Evolutionary conservation across 2,329 filamentous ascomycete species (phyloP), one percentile per base, ranked within the genome.

Genomic region (Neofusicoccum sp.): DNA sequence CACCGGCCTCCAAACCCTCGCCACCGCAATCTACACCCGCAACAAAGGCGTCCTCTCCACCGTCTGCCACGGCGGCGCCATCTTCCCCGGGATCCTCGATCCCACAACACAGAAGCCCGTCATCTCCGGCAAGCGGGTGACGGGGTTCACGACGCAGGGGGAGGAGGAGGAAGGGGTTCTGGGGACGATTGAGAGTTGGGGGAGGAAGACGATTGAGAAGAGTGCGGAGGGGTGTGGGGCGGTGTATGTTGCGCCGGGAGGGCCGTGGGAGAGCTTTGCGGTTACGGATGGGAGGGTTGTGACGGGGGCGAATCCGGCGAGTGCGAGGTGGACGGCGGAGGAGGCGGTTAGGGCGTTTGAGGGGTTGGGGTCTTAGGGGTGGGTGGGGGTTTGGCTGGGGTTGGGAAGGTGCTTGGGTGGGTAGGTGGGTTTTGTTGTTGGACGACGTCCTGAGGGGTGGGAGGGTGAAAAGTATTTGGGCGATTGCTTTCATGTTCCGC

Each of bases 1-100:
- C 4, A 74, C 65, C 22, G 68, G 64, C 1, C 70, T 82, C 56
- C 78, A 82, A 64, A 70, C 69, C 7, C 76, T 82, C 59, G 80
- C 79, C 1, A 66, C 72, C 16, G 66, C 74, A 36, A 73, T 83
- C 14, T 82, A 73, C 68, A 69, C 71, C 1, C 5, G 6, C 14
- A 73, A 75, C 45, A 77, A 78, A 4, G 78, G 78, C 29, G 69
- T 83, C 45, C 71, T 83, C 33, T 72, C 77, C 6, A 74, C 78
- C 9, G 80, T 83, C 11, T 78, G 77, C 66, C 77, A 79, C 63
- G 76, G 77, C 31, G 68, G 68, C 8, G 75, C 77, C 6, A 78
- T 78, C 62, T 77, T 78, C 67, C 68, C 76, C 2, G 71, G 70
- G 4, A 69, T 78, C 33, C 66, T 73, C 33, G 72, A 77, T 37